phyloP scores from a whole-genome alignment of 2,329 filamentous ascomycete genomes.

The Exophiala sp. region DNA sequence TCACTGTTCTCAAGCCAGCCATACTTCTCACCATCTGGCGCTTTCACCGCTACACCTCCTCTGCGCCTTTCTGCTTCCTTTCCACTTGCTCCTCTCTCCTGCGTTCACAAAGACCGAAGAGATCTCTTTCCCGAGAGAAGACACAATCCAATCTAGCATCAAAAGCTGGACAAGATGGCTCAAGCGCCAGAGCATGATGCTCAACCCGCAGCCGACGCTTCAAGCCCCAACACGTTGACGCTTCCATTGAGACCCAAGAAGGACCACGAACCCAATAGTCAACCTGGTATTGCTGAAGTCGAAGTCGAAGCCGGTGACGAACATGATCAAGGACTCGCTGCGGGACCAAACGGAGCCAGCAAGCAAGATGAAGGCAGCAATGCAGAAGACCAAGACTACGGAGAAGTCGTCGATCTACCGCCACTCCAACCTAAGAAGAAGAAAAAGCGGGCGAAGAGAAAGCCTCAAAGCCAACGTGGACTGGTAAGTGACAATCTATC shows the following conservation, averaged over 20 bases:
- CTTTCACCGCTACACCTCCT: not conserved
- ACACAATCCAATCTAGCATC: too few relatives aligned
- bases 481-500: conserved; percentile 27
- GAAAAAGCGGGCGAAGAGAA: conserved; percentile 35
- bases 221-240: not conserved
- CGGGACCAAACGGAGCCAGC: not conserved
- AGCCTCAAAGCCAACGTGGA: conserved; percentile 39
- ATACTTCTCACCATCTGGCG: not conserved
- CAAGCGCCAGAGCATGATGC: too few relatives aligned
- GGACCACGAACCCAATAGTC: not conserved
- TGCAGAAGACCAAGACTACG: conserved; percentile 9
- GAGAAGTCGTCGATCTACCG: conserved; percentile 17
- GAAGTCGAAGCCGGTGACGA: not conserved
- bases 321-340: not conserved
- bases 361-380: not conserved
- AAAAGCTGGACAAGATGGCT: too few relatives aligned
- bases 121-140: too few relatives aligned
- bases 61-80: too few relatives aligned
- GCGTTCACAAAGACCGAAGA: too few relatives aligned
- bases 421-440: conserved; percentile 24
- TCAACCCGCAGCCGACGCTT: not conserved
- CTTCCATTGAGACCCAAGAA: not conserved
- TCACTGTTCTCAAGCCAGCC: not conserved
- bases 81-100: too few relatives aligned
- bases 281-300: not conserved